phyloP scores from a whole-genome alignment of 1,139 yeast genomes.

The Pichia sp. region DNA sequence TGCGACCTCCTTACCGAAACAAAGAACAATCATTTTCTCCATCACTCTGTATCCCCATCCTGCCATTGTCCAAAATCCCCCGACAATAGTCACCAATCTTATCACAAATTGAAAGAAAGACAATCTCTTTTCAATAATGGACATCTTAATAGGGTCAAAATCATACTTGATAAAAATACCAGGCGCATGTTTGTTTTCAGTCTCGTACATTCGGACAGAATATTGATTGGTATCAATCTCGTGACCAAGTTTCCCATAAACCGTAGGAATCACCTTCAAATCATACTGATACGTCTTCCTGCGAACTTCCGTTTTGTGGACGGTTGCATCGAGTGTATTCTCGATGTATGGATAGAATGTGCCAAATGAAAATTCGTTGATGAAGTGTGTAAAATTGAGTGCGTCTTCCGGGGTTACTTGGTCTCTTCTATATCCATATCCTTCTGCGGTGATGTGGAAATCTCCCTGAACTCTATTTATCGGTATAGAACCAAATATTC shows the following conservation, averaged over 20 bases:
- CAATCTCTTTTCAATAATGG: constrained; percentile 62
- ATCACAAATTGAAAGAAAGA: constrained; percentile 74
- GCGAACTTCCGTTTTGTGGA: constrained; percentile 40
- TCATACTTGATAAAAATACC: constrained; percentile 82
- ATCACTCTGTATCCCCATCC: constrained; percentile 33
- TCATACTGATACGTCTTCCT: constrained; percentile 51
- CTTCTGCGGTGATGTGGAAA: constrained; percentile 75
- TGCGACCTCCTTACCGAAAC: constrained; percentile 46
- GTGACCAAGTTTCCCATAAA: constrained; percentile 64
- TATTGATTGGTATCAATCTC: constrained; percentile 79
- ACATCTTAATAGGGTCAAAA: constrained; percentile 77
- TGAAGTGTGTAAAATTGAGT: constrained; percentile 75
- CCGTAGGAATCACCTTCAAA: constrained; percentile 79
- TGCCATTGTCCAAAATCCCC: constrained; percentile 58
- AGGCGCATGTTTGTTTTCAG: constrained; percentile 40
- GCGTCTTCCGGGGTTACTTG: constrained; percentile 40
- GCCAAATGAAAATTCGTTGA: constrained; percentile 87
- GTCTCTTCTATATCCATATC: constrained; percentile 49
- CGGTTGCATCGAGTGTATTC: constrained; percentile 79
- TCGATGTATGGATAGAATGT: constrained; percentile 78
- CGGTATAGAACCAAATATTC: constrained; percentile 79
- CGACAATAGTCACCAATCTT: constrained; percentile 71
- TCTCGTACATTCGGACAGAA: constrained; percentile 53
- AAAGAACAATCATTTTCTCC: constrained; percentile 38
- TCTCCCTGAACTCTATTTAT: constrained; percentile 85